Evolutionary conservation across 2,329 filamentous ascomycete species (phyloP).

Genomic region (Cryoendolithus antarcticus): DNA sequence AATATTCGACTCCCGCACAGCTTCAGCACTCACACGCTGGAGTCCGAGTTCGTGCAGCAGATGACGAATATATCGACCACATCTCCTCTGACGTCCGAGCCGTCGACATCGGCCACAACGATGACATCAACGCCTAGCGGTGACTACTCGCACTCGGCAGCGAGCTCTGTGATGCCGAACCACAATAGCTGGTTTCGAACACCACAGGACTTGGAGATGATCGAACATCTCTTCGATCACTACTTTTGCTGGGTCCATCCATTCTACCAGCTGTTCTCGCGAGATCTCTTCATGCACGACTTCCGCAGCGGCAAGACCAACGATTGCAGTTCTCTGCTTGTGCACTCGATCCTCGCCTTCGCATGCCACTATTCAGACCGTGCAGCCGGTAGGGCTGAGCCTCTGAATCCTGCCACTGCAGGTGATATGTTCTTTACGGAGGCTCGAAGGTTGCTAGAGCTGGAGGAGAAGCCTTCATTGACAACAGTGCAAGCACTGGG

Average conservation of each 20-base stretch:
- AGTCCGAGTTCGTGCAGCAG: slow-evolving; percentile 21
- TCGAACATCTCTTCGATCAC: slow-evolving; percentile 24
- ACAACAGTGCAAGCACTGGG: slow-evolving; percentile 65
- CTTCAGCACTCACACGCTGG: slow-evolving; percentile 20
- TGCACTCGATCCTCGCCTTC: slow-evolving; percentile 23
- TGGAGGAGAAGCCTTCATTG: slow-evolving; percentile 46
- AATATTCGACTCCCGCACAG: slow-evolving; percentile 25
- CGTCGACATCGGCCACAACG: too few species aligned
- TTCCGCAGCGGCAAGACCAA: slow-evolving; percentile 48
- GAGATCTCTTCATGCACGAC: slow-evolving; percentile 57
- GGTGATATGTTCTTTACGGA: slow-evolving; percentile 67
- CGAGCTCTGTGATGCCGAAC: slow-evolving; percentile 2
- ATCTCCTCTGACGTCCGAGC: too few species aligned
- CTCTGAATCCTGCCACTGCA: slow-evolving; percentile 49
- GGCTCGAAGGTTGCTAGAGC: slow-evolving; percentile 46
- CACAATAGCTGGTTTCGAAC: slow-evolving; percentile 17
- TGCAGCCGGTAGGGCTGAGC: slow-evolving; percentile 49
- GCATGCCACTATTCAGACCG: slow-evolving; percentile 42
- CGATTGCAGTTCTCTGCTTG: slow-evolving; percentile 48
- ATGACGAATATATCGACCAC: too few species aligned
- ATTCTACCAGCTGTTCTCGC: slow-evolving; percentile 60
- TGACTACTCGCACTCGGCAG: slow-evolving; percentile 1
- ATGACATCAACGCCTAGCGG: not conserved
- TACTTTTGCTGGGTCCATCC: slow-evolving; percentile 53
- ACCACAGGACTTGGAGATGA: slow-evolving; percentile 22